These are phyloP conservation scores for Russula sp. DNA, from an alignment of 768 basidiomycete species.

Conservation along the genomic window DNA sequence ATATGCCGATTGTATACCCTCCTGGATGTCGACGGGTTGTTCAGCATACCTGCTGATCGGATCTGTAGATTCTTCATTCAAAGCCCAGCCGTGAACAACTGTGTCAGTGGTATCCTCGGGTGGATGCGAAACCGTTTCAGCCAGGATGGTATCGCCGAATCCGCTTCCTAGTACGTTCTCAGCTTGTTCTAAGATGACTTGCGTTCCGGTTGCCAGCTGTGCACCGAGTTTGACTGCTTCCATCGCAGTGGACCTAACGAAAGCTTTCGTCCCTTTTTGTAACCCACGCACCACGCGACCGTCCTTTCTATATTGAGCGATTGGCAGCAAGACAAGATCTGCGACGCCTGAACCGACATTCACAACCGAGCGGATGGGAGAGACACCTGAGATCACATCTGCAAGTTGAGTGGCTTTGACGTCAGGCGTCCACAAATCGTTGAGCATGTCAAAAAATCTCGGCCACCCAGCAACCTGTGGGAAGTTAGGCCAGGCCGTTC, in stretches of 20 bases:
- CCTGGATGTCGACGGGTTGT: slow-evolving; percentile 76
- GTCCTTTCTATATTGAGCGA: slow-evolving; percentile 97
- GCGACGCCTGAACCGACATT: slow-evolving; percentile 97
- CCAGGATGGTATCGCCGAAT: slow-evolving; percentile 57
- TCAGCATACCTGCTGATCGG: slow-evolving; percentile 86
- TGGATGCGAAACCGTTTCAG: slow-evolving; percentile 52
- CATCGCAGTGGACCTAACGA: slow-evolving; percentile 90
- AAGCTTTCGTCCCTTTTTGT: slow-evolving; percentile 89
- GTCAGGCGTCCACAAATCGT: slow-evolving; percentile 98
- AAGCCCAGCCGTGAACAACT: slow-evolving; percentile 32
- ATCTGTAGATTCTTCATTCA: slow-evolving; percentile 45
- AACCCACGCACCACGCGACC: slow-evolving; percentile 87
- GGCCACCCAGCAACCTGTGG: slow-evolving; percentile 88
- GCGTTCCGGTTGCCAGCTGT: slow-evolving; percentile 90
- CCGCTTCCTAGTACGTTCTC: slow-evolving; percentile 84
- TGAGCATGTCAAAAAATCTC: slow-evolving; percentile 82
- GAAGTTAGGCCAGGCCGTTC: background rate
- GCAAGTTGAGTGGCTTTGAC: slow-evolving; percentile 98
- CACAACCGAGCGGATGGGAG: slow-evolving; percentile 93
- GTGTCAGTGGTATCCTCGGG: slow-evolving; percentile 27
- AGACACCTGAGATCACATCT: slow-evolving; percentile 93
- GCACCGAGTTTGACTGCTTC: slow-evolving; percentile 96
- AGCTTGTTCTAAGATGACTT: slow-evolving; percentile 94
- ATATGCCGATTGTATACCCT: slow-evolving; percentile 91
- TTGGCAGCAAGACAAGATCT: slow-evolving; percentile 90